A percentile compares a stretch with the other conserved stretches of the same genome.
These are phyloP conservation scores for Trichoderma gracile DNA, from an alignment of 2,329 filamentous ascomycete species.

Conservation along the genomic window DNA sequence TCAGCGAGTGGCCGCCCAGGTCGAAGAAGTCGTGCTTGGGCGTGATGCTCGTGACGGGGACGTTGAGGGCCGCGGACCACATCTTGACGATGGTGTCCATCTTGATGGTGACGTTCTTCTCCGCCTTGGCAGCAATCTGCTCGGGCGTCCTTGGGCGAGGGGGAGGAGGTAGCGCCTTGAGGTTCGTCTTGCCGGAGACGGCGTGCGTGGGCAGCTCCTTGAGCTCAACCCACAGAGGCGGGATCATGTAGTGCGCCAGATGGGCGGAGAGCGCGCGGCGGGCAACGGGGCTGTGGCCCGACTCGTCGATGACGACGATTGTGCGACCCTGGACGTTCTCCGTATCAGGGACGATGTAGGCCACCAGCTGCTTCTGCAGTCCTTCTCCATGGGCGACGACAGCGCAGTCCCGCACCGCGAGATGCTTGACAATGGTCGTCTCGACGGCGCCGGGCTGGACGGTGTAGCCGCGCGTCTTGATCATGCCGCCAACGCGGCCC, in stretches of 20 bases:
- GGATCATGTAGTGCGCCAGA: slow-evolving; percentile 82
- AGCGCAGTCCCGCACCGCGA: slow-evolving; percentile 71
- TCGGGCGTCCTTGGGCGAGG: slow-evolving; percentile 46
- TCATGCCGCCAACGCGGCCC: slow-evolving; percentile 75
- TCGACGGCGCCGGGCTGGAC: slow-evolving; percentile 77
- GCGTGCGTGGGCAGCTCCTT: slow-evolving; percentile 71
- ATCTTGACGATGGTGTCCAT: slow-evolving; percentile 67
- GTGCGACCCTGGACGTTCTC: slow-evolving; percentile 60
- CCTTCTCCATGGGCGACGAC: slow-evolving; percentile 76
- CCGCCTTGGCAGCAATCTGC: slow-evolving; percentile 42
- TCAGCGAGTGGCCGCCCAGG: slow-evolving; percentile 74
- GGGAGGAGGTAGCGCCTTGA: slow-evolving; percentile 69
- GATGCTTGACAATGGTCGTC: slow-evolving; percentile 66
- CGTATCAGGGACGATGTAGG: slow-evolving; percentile 71
- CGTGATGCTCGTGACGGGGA: slow-evolving; percentile 63
- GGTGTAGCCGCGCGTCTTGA: slow-evolving; percentile 77
- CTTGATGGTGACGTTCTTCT: slow-evolving; percentile 63
- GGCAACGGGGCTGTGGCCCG: slow-evolving; percentile 69
- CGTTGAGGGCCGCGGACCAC: slow-evolving; percentile 70
- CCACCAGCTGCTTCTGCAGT: slow-evolving; percentile 71
- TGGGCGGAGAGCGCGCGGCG: slow-evolving; percentile 64
- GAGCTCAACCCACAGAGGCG: slow-evolving; percentile 73
- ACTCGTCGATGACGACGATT: slow-evolving; percentile 65
- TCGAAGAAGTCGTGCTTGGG: slow-evolving; percentile 78
- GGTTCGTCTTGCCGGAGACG: slow-evolving; percentile 77